These are phyloP conservation scores for Myxozyma melibiosi DNA, from an alignment of 805 yeast species.

Conservation along the genomic window DNA sequence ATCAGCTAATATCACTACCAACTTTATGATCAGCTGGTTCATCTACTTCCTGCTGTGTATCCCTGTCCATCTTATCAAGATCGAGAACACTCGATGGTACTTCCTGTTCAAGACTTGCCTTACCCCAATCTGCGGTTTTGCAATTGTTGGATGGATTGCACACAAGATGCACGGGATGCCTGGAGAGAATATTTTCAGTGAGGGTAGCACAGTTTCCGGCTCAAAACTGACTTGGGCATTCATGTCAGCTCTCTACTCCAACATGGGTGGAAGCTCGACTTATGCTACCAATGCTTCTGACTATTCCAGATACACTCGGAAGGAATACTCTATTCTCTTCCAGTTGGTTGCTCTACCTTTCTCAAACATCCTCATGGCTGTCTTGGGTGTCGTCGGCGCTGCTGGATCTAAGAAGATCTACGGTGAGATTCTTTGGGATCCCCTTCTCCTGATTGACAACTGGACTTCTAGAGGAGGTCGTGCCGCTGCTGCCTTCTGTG, in stretches of 20 bases:
- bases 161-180: constrained; percentile 60
- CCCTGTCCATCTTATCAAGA: constrained; percentile 79
- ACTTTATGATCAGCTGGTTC: constrained; percentile 73
- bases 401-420: constrained; percentile 21
- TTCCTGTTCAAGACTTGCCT: constrained; percentile 73
- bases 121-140: constrained; percentile 76
- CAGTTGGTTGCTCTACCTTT: constrained; percentile 12
- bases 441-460: constrained; percentile 16
- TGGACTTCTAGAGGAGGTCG: constrained; percentile 28
- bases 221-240: constrained; percentile 77
- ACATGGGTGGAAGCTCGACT: constrained; percentile 38
- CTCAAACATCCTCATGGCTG: constrained; percentile 6
- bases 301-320: constrained; percentile 50
- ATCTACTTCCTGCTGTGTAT: constrained; percentile 77
- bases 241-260: constrained; percentile 57
- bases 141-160: constrained; percentile 74
- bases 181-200: constrained; percentile 61
- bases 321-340: constrained; percentile 38
- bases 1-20: constrained; percentile 37
- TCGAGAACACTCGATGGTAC: constrained; percentile 78
- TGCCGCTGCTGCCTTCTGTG: constrained; percentile 27
- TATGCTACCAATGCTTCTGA: constrained; percentile 53
- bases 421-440: constrained; percentile 26
- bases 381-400: constrained; percentile 25
- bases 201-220: constrained; percentile 50